Base-by-base conservation (phyloP, 2,329 filamentous ascomycete genomes). In the Aspergillus cejpii region DNA sequence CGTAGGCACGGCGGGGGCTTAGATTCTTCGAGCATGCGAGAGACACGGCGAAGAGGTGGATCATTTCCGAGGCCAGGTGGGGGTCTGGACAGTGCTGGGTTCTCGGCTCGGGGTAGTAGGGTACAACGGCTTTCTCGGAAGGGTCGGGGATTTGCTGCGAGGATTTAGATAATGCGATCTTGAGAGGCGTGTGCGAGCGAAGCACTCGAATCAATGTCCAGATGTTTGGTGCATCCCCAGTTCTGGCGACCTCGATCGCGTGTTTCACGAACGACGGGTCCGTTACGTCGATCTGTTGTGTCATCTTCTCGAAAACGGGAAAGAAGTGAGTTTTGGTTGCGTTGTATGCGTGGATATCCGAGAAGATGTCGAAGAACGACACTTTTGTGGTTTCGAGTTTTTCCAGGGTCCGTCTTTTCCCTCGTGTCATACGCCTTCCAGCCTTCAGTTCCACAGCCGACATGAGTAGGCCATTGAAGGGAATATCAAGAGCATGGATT, bases 1-100 rank as follows among this genome's bases (percentile, higher is more conserved):
- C 60, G 46, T 70, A 74, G 0, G 74, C 66, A 8, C 62, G 59
- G n/a, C 66, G 65, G 0, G 71, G 62, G 6, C 49, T 58, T 23
- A 73, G 29, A 11, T 64, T 52, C 19, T 58, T 47, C 2, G 64
- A 65, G 39, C 58, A 61, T 2, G 74, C 68, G 41, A 74, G 65
- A 3, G 67, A 62, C 11, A 69, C 56, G 1, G 74, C 75, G 12
- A 76, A 58, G 12, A 66, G 51, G 47, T 75, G 67, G 24, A 76
- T 61, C 39, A 74, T 58, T 21, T 71, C 60, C 14, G 72, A 59
- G 11, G 68, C 67, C 21, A 57, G 60, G 31, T 64, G 53, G 3
- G 65, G 64, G 47, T 60, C 61, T 3, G 65, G 65, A 15, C 48
- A 54, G 26, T 50, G 43, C 17, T 49, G 48, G 20, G 47, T 53